A percentile compares a stretch with the other conserved stretches of the same genome.
Evolutionary conservation across 116 monocot genomes (phyloP).

Genomic region (Trichopus zeylanicus): DNA sequence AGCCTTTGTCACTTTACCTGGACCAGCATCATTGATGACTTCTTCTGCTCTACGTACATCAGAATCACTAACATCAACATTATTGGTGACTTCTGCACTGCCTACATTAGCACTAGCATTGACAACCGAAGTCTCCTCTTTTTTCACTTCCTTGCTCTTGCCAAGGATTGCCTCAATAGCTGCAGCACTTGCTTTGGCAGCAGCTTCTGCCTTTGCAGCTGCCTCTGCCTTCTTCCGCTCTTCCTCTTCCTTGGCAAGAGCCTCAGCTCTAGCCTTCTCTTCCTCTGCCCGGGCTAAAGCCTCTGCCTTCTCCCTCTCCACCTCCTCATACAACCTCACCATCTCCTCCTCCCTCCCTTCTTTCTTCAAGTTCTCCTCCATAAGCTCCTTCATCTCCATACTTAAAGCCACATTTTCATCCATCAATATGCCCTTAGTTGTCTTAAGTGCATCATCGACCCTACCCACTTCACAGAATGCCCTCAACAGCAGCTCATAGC

Average conservation of each 20-base stretch:
- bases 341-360: constrained; percentile 71
- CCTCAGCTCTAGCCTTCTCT: constrained; percentile 81
- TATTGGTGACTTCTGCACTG: too few species aligned
- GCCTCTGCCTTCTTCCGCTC: constrained; percentile 88
- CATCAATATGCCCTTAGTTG: constrained; percentile 51
- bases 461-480: constrained; percentile 38
- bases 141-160: constrained; percentile 37
- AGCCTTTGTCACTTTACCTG: too few species aligned
- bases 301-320: constrained; percentile 82
- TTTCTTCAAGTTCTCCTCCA: constrained; percentile 47
- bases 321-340: constrained; percentile 54
- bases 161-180: constrained; percentile 82
- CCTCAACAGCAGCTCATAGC: constrained; percentile 64
- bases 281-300: constrained; percentile 66
- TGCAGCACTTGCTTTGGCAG: constrained; percentile 72
- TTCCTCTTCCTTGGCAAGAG: constrained; percentile 77
- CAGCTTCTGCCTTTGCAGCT: constrained; percentile 81
- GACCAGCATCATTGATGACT: too few species aligned
- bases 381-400: constrained; percentile 63
- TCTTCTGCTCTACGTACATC: too few species aligned
- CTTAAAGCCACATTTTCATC: constrained; percentile 62
- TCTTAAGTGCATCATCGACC: constrained; percentile 64
- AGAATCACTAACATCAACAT: too few species aligned
- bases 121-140: constrained; percentile 8
- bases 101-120: constrained; percentile 4